Evolutionary conservation across 2,329 filamentous ascomycete genomes (phyloP).

Genomic region (Trichoderma breve): DNA sequence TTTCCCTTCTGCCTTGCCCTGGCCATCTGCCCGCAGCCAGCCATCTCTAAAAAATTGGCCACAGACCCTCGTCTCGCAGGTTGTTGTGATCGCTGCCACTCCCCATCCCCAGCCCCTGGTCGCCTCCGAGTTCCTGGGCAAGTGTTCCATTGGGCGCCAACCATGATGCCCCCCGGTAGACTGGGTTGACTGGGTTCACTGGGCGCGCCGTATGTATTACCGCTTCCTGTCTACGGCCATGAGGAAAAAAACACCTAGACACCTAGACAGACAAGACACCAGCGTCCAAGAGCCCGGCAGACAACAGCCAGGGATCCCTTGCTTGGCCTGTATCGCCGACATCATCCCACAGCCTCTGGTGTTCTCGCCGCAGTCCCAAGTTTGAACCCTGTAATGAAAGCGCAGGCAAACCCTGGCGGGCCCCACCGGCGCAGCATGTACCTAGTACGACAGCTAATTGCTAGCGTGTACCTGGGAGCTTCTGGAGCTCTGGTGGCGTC

Average conservation of each 20-base stretch:
- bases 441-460: not conserved
- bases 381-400: constrained; percentile 3
- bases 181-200: not conserved
- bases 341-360: constrained; percentile 17
- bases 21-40: not conserved
- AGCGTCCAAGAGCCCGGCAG: not conserved
- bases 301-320: constrained; percentile 4
- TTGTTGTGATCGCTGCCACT: constrained; percentile 10
- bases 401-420: constrained; percentile 9
- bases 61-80: not conserved
- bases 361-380: constrained; percentile 10
- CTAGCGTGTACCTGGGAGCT: not conserved
- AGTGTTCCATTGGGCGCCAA: constrained; percentile 12
- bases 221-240: not conserved
- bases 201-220: constrained; percentile 8
- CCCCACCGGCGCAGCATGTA: not conserved
- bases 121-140: constrained; percentile 14
- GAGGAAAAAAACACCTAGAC: not conserved
- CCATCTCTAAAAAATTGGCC: not conserved
- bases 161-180: not conserved
- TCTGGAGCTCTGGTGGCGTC: constrained; percentile 14
- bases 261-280: not conserved
- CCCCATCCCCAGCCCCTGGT: not conserved
- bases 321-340: constrained; percentile 5
- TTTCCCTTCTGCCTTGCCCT: not conserved